These are phyloP conservation scores for Lotmaria passim DNA, from an alignment of 208 protist genomes.

Conservation along the genomic window DNA sequence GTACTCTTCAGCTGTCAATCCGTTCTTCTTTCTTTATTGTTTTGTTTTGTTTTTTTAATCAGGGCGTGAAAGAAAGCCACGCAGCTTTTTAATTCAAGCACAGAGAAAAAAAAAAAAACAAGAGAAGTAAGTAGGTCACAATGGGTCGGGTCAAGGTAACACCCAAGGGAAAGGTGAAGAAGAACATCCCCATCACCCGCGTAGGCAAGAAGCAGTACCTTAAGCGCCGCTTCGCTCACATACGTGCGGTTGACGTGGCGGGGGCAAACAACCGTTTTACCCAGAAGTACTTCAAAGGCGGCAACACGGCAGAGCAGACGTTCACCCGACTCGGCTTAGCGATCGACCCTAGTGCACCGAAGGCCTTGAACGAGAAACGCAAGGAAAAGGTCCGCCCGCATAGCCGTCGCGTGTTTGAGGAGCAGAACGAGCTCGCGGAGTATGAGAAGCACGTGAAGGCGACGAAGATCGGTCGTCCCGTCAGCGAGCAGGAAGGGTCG, in stretches of 20 bases:
- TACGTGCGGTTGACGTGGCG: conserved; percentile 72
- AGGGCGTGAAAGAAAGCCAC: background rate
- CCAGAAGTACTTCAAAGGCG: conserved; percentile 78
- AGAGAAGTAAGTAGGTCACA: background rate
- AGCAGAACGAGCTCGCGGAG: conserved; percentile 51
- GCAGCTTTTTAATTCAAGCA: background rate
- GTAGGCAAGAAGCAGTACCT: conserved; percentile 87
- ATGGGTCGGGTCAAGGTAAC: conserved; percentile 84
- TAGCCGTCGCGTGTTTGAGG: conserved; percentile 50
- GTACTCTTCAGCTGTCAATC: too few relatives aligned
- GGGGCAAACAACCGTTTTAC: conserved; percentile 82
- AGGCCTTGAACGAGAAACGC: conserved; percentile 37
- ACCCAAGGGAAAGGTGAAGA: conserved; percentile 82
- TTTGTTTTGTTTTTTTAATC: too few relatives aligned
- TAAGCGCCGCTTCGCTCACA: conserved; percentile 82
- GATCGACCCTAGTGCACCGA: conserved; percentile 62
- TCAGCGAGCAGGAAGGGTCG: conserved; percentile 79
- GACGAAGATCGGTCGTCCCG: conserved; percentile 57
- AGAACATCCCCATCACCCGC: conserved; percentile 87
- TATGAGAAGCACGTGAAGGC: conserved; percentile 32
- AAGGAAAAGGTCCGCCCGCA: conserved; percentile 58
- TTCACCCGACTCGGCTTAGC: conserved; percentile 78
- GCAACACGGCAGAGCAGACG: conserved; percentile 70
- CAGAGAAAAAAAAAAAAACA: background rate
- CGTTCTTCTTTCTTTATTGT: too few relatives aligned